Conservation (phyloP, 768 basidiomycete species). For the Xerocomus potaroensis region DNA sequence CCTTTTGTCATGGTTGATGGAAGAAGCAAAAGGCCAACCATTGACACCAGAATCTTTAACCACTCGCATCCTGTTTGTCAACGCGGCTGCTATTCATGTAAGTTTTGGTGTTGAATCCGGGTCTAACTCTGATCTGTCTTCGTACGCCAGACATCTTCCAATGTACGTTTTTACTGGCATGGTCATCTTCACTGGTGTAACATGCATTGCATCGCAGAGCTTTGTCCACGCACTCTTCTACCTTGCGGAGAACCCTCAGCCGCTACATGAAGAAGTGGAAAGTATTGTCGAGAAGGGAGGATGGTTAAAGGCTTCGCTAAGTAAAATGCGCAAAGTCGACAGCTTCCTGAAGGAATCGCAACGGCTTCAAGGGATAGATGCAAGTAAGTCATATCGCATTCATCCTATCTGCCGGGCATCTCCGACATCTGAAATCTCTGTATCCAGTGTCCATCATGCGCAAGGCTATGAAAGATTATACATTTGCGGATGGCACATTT, state of each 20-base stretch:
- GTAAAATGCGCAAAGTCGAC: conserved; percentile 32
- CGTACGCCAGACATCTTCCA: conserved; percentile 15
- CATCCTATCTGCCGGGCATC: no score
- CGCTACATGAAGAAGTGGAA: conserved; percentile 36
- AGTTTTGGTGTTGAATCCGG: background rate
- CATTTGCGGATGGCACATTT: conserved; percentile 34
- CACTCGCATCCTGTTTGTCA: conserved; percentile 4
- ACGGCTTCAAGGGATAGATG: conserved; percentile 30
- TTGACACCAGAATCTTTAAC: conserved; percentile 17
- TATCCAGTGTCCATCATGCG: conserved; percentile 27
- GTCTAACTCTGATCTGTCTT: background rate
- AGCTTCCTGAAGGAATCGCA: conserved; percentile 36
- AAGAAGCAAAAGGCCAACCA: conserved; percentile 17
- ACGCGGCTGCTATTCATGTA: conserved; percentile 20
- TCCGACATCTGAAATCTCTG: no score
- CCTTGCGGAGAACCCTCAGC: conserved; percentile 32
- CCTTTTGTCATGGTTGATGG: conserved; percentile 31
- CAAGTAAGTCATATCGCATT: no score
- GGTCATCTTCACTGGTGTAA: background rate
- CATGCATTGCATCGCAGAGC: conserved; percentile 16
- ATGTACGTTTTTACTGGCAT: background rate
- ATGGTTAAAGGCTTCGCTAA: conserved; percentile 22
- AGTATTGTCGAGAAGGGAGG: conserved; percentile 21
- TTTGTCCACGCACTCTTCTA: conserved; percentile 32
- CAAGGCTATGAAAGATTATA: conserved; percentile 27